Evolutionary conservation across 2,329 filamentous ascomycete species (phyloP).

Genomic region (Microdochium bolleyi): DNA sequence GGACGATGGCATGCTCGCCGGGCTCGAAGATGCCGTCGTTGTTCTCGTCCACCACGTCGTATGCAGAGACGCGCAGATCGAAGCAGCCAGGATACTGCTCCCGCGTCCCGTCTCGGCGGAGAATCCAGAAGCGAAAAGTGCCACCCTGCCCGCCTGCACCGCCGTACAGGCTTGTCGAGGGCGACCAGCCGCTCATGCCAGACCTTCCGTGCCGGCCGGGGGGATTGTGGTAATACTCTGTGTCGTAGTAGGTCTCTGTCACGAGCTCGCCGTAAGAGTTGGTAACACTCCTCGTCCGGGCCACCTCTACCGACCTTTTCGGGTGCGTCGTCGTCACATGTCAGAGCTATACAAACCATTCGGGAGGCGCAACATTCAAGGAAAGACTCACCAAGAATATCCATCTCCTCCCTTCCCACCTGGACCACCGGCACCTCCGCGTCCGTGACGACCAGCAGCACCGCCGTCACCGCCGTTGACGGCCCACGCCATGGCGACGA

Average conservation of each 20-base stretch:
- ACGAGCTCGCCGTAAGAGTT: too few species aligned
- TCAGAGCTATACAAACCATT: too few species aligned
- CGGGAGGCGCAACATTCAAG: too few species aligned
- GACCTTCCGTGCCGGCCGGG: too few species aligned
- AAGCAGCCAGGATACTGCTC: constrained; percentile 5
- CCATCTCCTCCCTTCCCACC: not conserved
- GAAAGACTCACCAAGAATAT: not conserved
- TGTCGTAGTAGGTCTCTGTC: too few species aligned
- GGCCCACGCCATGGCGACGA: constrained; percentile 1
- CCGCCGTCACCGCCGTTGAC: not conserved
- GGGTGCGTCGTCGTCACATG: too few species aligned
- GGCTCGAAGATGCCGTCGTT: constrained; percentile 11
- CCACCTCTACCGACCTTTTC: too few species aligned
- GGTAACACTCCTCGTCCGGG: too few species aligned
- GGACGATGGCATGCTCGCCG: constrained; percentile 3
- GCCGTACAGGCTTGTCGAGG: too few species aligned
- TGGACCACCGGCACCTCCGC: not conserved
- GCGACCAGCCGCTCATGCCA: too few species aligned
- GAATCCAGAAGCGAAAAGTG: not conserved
- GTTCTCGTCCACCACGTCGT: constrained; percentile 11
- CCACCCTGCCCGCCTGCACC: too few species aligned
- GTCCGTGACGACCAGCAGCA: not conserved
- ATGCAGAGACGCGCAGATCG: constrained; percentile 7
- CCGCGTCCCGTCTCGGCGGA: not conserved
- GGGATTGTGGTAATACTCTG: too few species aligned